Evolutionary conservation across 768 basidiomycete genomes (phyloP).

Genomic region (Suillus clintonianus): DNA sequence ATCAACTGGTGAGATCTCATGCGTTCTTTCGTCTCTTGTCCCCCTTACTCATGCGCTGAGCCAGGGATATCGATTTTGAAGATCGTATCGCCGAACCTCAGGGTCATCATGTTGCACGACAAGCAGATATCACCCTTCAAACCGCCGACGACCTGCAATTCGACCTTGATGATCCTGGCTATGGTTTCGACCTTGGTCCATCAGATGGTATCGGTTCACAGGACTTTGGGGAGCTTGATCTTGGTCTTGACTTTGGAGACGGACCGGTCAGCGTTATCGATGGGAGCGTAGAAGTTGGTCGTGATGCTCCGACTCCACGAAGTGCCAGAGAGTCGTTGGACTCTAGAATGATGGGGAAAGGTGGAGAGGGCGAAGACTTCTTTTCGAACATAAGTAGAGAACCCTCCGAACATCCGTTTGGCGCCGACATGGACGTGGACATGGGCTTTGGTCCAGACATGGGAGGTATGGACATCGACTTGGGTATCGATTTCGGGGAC

Average conservation of each 20-base stretch:
- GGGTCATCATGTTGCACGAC: slow-evolving; percentile 80
- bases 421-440: slow-evolving; percentile 51
- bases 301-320: slow-evolving; percentile 59
- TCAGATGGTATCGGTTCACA: slow-evolving; percentile 86
- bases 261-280: slow-evolving; percentile 41
- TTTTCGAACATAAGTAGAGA: slow-evolving; percentile 68
- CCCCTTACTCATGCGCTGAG: slow-evolving; percentile 11
- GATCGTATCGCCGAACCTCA: slow-evolving; percentile 60
- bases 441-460: slow-evolving; percentile 52
- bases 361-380: slow-evolving; percentile 57
- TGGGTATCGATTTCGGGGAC: slow-evolving; percentile 72
- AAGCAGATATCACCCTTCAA: slow-evolving; percentile 87
- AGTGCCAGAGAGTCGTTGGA: slow-evolving; percentile 57
- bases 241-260: slow-evolving; percentile 79
- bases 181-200: slow-evolving; percentile 79
- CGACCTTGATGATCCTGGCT: slow-evolving; percentile 56
- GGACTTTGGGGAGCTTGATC: slow-evolving; percentile 70
- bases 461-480: slow-evolving; percentile 59
- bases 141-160: slow-evolving; percentile 73
- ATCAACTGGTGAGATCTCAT: slow-evolving; percentile 64
- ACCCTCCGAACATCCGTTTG: slow-evolving; percentile 67
- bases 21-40: background rate
- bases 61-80: slow-evolving; percentile 81
- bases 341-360: slow-evolving; percentile 57
- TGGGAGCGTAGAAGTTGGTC: slow-evolving; percentile 72